A percentile compares a stretch with the other conserved stretches of the same genome.
These are phyloP conservation scores for Melastoma malabathricum DNA, from an alignment of 345 rosid species.

Conservation along the genomic window DNA sequence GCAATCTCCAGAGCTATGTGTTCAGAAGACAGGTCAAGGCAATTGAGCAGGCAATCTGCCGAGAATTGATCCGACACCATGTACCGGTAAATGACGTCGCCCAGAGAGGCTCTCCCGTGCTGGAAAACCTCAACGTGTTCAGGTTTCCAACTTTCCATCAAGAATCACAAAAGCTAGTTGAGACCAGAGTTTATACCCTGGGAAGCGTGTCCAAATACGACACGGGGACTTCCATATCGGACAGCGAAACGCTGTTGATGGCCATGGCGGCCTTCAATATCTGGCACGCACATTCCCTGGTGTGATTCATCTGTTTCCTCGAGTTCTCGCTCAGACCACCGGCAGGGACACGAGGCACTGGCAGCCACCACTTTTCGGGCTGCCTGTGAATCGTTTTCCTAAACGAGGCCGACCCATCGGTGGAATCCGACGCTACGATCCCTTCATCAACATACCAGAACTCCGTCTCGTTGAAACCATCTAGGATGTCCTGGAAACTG, in stretches of 20 bases:
- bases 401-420: slow-evolving; percentile 80
- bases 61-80: slow-evolving; percentile 78
- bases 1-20: slow-evolving; percentile 79
- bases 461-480: slow-evolving; percentile 57
- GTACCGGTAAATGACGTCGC: slow-evolving; percentile 70
- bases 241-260: slow-evolving; percentile 49
- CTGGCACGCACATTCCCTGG: slow-evolving; percentile 64
- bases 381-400: slow-evolving; percentile 65
- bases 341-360: slow-evolving; percentile 82
- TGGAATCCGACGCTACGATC: slow-evolving; percentile 44
- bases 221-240: slow-evolving; percentile 92
- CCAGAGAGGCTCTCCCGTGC: slow-evolving; percentile 85
- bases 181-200: slow-evolving; percentile 32
- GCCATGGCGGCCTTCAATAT: slow-evolving; percentile 96
- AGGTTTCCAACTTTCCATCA: no score
- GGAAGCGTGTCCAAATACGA: slow-evolving; percentile 81
- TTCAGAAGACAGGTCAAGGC: slow-evolving; percentile 86
- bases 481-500: slow-evolving; percentile 53
- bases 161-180: no score
- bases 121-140: no score
- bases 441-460: slow-evolving; percentile 99
- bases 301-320: slow-evolving; percentile 64
- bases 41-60: slow-evolving; percentile 71
- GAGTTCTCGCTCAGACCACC: slow-evolving; percentile 69
- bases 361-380: slow-evolving; percentile 99